Percentiles rank a stretch among this genome's conserved stretches.
These are phyloP conservation scores for Phaseolus coccineus DNA, from an alignment of 331 rosid genomes.

Conservation along the genomic window DNA sequence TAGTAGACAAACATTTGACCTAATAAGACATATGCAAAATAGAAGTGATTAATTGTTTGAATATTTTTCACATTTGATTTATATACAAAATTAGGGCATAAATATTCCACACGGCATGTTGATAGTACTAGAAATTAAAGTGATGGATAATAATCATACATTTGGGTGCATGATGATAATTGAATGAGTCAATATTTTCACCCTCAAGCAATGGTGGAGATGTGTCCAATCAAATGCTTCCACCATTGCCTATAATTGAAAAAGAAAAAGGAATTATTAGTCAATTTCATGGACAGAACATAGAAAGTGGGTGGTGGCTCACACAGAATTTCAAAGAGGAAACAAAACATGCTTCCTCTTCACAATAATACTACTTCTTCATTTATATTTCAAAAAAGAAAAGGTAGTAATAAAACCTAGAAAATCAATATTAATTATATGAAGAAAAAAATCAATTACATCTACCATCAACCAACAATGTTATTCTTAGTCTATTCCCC, in stretches of 20 bases:
- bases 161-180: constrained; percentile 8
- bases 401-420: background rate
- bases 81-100: background rate
- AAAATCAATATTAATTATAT: background rate
- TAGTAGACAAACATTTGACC: too few species aligned
- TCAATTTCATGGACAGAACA: constrained; percentile 27
- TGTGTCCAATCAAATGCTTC: constrained; percentile 27
- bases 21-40: too few species aligned
- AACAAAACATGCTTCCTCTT: constrained; percentile 11
- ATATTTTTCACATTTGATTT: too few species aligned
- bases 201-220: background rate
- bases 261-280: constrained; percentile 4
- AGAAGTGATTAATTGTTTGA: too few species aligned
- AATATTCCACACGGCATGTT: constrained; percentile 40
- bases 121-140: constrained; percentile 34
- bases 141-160: background rate
- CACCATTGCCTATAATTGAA: constrained; percentile 9
- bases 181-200: constrained; percentile 1
- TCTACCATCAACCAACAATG: too few species aligned
- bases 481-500: too few species aligned
- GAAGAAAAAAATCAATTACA: too few species aligned
- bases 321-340: background rate
- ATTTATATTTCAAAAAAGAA: background rate
- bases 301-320: background rate
- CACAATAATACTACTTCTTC: background rate